Conservation (phyloP, 2,329 filamentous ascomycete genomes). For the Aspergillus fischeri region DNA sequence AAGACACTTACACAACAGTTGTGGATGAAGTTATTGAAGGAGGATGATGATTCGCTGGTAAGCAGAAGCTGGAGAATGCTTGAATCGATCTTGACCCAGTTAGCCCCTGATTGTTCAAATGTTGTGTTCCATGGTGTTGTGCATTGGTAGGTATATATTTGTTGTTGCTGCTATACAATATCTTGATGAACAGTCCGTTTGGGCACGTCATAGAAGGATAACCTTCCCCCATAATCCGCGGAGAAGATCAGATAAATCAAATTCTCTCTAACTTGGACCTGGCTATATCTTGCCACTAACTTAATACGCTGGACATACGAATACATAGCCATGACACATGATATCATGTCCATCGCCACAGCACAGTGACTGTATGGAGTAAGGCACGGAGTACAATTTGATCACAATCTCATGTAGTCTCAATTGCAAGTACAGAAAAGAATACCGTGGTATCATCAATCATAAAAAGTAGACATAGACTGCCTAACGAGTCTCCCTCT, state of each 20-base stretch:
- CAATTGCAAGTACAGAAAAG: background rate
- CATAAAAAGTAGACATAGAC: background rate
- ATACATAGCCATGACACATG: background rate
- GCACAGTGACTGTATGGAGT: no score
- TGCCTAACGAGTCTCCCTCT: background rate
- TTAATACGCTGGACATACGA: background rate
- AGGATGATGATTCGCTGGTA: background rate
- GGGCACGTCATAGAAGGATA: background rate
- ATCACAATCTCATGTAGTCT: background rate
- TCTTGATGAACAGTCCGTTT: no score
- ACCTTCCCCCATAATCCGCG: background rate
- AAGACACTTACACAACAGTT: conserved; percentile 1
- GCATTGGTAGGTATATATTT: background rate
- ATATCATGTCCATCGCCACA: background rate
- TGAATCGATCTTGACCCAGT: background rate
- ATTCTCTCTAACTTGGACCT: background rate
- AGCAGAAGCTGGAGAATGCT: background rate
- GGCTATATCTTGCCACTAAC: background rate
- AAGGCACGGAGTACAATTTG: background rate
- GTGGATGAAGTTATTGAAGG: background rate
- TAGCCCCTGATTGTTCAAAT: background rate
- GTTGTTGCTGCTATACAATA: no score
- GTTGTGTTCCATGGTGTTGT: background rate
- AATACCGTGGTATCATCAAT: background rate
- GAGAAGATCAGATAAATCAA: background rate